Evolutionary conservation across 1,284 basidiomycete species (phyloP).

Genomic region (Apiotrichum brassicae): DNA sequence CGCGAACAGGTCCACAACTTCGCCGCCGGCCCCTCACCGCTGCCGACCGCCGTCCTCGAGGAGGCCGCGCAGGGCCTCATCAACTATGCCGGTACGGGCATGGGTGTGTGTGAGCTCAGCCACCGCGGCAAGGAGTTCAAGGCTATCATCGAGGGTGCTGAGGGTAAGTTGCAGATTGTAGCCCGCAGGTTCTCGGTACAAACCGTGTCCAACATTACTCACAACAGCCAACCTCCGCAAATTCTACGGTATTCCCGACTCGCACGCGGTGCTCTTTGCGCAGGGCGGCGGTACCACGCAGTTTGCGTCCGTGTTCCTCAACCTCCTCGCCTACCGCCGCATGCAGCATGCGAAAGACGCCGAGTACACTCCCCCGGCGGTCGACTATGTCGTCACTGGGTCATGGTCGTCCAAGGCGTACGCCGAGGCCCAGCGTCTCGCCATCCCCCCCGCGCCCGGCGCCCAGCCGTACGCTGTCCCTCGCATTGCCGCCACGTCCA

Average conservation of each 20-base stretch:
- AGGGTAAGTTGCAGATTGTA: constrained; percentile 44
- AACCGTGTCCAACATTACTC: too few relatives aligned
- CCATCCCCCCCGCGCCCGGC: constrained; percentile 48
- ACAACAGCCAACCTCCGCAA: constrained; percentile 56
- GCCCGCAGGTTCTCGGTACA: too few relatives aligned
- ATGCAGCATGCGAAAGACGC: constrained; percentile 55
- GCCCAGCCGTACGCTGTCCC: constrained; percentile 50
- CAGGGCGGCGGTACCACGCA: constrained; percentile 87
- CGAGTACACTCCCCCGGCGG: constrained; percentile 40
- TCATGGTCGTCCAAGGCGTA: constrained; percentile 83
- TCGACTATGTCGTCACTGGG: constrained; percentile 88
- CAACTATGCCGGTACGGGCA: constrained; percentile 80
- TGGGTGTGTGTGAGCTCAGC: constrained; percentile 88
- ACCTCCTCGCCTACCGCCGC: constrained; percentile 59
- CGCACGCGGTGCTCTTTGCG: constrained; percentile 81
- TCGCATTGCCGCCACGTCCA: constrained; percentile 63
- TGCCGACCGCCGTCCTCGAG: constrained; percentile 72
- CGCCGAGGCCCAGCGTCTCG: constrained; percentile 65
- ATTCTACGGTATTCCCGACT: constrained; percentile 70
- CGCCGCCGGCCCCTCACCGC: constrained; percentile 81
- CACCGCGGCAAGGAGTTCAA: constrained; percentile 86
- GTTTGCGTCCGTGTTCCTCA: constrained; percentile 82
- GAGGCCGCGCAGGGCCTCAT: constrained; percentile 68
- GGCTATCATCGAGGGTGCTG: constrained; percentile 61
- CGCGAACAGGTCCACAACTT: constrained; percentile 68